Evolutionary conservation across 2,329 filamentous ascomycete genomes (phyloP), one percentile per base, ranked within the genome.

Genomic region (Gaeumannomyces sp.): DNA sequence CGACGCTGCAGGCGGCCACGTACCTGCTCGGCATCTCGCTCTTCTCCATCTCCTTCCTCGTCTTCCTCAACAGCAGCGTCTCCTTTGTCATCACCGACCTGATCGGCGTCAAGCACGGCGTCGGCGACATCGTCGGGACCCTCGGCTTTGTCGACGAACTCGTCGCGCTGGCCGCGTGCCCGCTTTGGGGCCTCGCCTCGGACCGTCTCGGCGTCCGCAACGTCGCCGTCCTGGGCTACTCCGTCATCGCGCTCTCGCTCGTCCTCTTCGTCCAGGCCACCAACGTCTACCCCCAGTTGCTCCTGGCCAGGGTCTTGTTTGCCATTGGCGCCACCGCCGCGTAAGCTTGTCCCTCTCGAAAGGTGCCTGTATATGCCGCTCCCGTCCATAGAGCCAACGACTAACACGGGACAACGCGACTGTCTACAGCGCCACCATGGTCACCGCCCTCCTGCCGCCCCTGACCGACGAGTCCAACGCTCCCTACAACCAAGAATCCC

Each of bases 261-360:
- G 84, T 90, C 60, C 75, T 93, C 19, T 91, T 97, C 72, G 93
- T 97, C 31, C 92, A 96, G 81, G 92, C 92, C 33, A 83, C 81
- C 70, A 92, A 93, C 76, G 86, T 97, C 11, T 97, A 97, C 76
- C 94, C 95, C 13, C 89, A 96, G 74, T 80, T 99, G 69, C 79
- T 98, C 64, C 79, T 97, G 58, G 93, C 91, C 64, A 85, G 95
- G 69, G 80, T 98, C 62, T 80, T 96, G 64, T 99, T 99, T 77
- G 95, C 93, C 69, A 71, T 97, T 25, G 95, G 95, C 29, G 95
- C 91, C 27, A 93, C 93, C n/a, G 95, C 94, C 28, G 88, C 91
- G 83, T 93, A 73, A 78, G 83, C 74, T 63, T 59, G 58, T 11
- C 31, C 58, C 31, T 50, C 35, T 28, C 31, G 33, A 57, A 31